Base-by-base conservation (phyloP, 2,329 filamentous ascomycete genomes). In the Xylariaceae sp. region DNA sequence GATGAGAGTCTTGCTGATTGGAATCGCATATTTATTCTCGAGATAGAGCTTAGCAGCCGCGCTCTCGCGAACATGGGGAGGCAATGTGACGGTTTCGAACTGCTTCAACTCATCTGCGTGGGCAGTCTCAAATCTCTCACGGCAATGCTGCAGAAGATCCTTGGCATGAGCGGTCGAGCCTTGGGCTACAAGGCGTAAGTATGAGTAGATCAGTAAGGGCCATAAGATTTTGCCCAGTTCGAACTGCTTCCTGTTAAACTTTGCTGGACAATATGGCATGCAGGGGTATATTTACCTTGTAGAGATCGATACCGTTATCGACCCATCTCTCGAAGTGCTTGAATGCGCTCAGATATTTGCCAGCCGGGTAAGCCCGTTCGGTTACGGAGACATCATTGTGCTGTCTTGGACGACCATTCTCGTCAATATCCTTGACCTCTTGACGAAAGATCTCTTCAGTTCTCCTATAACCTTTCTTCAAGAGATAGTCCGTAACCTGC, bases 171-270 rank as follows among this genome's bases (percentile, higher is more conserved):
- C 78, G 2, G 78, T 69, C 53, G 85, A 89, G 49, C 81, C 81
- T 45, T 88, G 79, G 26, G 73, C 73, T 19, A 94, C 77, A 41
- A 97, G 77, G 43, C 88, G 83, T 19, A 98, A 72, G 59, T 87
- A 96, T 0, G 88, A 93, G 64, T 98, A 95, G 38, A 97, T 87
- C 57, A 96, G 97, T 1, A 94, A 70, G 0, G 93, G 93, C 89
- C 93, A 98, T 13, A 95, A 69, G 3, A 97, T 72, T 52, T 94
- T 89, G 44, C 81, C 78, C 3, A 98, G 73, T 67, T 98, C 93
- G 34, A 91, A 89, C 81, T 90, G 3, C 16, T 34, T n/a, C 22
- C 29, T 22, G 42, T 33, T 42, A 52, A 31, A 56, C 24, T 30
- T 28, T 4, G 15, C 1, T 35, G 24, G 22, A 17, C 9, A 42